Percentiles rank a stretch among this genome's conserved stretches.
Evolutionary conservation across 306 rosid genomes (phyloP).

Genomic region (Prunus armeniaca): DNA sequence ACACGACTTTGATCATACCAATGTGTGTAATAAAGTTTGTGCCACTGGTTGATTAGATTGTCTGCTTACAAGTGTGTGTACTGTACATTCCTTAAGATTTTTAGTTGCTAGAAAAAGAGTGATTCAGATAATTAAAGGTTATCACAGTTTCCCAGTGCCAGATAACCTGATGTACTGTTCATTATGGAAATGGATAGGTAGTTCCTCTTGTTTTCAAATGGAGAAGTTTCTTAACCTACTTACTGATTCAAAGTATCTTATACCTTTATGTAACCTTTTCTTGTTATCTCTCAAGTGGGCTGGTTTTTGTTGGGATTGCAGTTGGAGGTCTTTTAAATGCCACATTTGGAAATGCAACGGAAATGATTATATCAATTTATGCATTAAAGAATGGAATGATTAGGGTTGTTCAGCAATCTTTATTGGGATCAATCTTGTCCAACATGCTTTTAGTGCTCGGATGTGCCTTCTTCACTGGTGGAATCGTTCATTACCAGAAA

Average conservation of each 20-base stretch:
- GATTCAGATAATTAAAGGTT: neutral
- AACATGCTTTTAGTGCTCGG: constrained; percentile 95
- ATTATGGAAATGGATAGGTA: neutral
- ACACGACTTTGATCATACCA: neutral
- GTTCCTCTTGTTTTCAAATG: neutral
- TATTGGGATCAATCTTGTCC: constrained; percentile 85
- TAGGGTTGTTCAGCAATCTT: constrained; percentile 91
- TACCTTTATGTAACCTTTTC: neutral
- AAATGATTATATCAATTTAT: constrained; percentile 84
- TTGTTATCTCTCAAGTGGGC: neutral
- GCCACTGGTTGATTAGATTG: neutral
- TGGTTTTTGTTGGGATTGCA: constrained; percentile 36
- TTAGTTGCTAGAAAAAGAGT: neutral
- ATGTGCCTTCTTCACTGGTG: constrained; percentile 89
- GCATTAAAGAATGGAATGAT: constrained; percentile 86
- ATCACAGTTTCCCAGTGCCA: neutral
- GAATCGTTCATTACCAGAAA: constrained; percentile 56
- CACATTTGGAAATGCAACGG: constrained; percentile 88
- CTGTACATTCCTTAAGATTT: neutral
- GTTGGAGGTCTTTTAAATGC: constrained; percentile 96
- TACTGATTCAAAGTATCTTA: neutral
- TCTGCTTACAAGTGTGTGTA: neutral
- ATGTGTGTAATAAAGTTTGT: neutral
- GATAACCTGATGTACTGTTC: neutral
- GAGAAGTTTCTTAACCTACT: neutral